Percentiles rank a stretch among this genome's conserved stretches.
Evolutionary conservation across 805 yeast genomes (phyloP).

Genomic region (Nakazawaea ambrosiae): DNA sequence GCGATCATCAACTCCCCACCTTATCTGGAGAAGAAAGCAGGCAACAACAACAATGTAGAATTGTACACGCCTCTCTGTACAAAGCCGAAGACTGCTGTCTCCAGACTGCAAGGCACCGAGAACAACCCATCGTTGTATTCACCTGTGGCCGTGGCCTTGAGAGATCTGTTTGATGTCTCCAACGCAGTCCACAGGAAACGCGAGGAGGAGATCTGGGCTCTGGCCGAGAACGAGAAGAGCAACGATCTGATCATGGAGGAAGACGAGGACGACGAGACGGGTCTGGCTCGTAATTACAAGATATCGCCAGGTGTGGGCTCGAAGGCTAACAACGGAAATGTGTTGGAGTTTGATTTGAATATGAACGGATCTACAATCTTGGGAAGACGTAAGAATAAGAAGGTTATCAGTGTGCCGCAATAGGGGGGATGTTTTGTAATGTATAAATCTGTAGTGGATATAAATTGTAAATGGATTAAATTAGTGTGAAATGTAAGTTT

Average conservation of each 20-base stretch:
- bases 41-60: constrained; percentile 6
- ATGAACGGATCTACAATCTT: constrained; percentile 47
- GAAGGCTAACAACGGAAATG: constrained; percentile 9
- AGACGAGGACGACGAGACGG: constrained; percentile 30
- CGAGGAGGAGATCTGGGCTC: constrained; percentile 37
- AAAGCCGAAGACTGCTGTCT: constrained; percentile 6
- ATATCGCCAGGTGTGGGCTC: not conserved
- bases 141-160: constrained; percentile 53
- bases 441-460: too few species aligned
- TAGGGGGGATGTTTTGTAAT: too few species aligned
- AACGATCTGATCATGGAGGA: constrained; percentile 23
- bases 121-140: constrained; percentile 31
- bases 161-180: constrained; percentile 54
- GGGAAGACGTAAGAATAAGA: constrained; percentile 32
- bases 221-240: not conserved
- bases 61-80: constrained; percentile 13
- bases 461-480: too few species aligned
- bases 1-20: not conserved
- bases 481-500: too few species aligned
- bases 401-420: not conserved
- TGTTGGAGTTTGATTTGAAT: constrained; percentile 40
- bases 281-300: constrained; percentile 7
- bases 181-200: constrained; percentile 56
- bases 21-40: constrained; percentile 9
- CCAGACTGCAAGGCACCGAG: not conserved